Evolutionary conservation across 1,284 basidiomycete genomes (phyloP).

Genomic region (Hemileia vastatrix): DNA sequence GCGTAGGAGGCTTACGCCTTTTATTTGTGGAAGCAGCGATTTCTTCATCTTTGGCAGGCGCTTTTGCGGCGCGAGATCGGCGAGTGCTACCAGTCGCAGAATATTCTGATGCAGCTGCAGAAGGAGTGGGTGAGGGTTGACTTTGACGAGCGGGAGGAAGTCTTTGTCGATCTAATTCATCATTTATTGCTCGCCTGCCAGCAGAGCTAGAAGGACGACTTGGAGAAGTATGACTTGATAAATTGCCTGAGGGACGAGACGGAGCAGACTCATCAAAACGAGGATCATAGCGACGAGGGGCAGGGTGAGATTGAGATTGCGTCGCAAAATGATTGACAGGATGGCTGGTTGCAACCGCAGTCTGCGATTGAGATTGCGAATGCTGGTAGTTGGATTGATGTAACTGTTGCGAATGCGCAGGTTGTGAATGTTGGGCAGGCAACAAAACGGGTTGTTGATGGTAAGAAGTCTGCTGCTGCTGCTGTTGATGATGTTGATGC

Average conservation of each 20-base stretch:
- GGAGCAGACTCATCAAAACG: conserved; percentile 9
- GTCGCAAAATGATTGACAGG: too few relatives aligned
- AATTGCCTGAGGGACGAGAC: neutral
- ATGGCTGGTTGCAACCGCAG: too few relatives aligned
- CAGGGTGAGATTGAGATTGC: conserved; percentile 9
- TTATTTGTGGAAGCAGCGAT: neutral
- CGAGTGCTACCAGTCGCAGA: conserved; percentile 1
- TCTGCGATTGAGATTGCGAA: too few relatives aligned
- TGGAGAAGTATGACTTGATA: neutral
- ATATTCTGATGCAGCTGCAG: conserved; percentile 16
- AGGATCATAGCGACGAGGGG: conserved; percentile 17
- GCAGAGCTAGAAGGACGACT: conserved; percentile 15
- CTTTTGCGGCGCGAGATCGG: neutral
- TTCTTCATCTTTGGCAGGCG: neutral
- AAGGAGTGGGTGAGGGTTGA: conserved; percentile 21
- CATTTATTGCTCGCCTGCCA: neutral
- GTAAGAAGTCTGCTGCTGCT: neutral
- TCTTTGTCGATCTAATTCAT: conserved; percentile 11
- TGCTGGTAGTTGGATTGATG: too few relatives aligned
- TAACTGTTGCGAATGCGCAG: too few relatives aligned
- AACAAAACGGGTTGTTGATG: too few relatives aligned
- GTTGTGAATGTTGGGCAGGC: too few relatives aligned
- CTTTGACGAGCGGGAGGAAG: conserved; percentile 5
- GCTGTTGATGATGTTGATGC: neutral
- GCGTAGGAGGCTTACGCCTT: neutral